These are phyloP conservation scores for Metschnikowia cubensis DNA, from an alignment of 805 yeast genomes.

Conservation along the genomic window DNA sequence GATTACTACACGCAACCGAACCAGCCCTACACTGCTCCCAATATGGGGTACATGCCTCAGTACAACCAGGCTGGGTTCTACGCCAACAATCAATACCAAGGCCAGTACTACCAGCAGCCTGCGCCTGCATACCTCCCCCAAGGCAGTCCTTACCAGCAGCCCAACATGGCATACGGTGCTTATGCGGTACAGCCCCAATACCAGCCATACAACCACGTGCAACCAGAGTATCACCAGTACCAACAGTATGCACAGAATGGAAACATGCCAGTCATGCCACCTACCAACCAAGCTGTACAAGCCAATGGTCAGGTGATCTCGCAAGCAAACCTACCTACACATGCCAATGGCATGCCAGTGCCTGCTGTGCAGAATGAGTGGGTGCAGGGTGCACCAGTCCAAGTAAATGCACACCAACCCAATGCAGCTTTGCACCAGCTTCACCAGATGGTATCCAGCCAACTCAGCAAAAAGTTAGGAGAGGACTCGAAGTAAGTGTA, in stretches of 20 bases:
- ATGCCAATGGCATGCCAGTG: background rate
- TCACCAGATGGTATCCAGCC: constrained; percentile 17
- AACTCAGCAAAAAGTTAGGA: constrained; percentile 6
- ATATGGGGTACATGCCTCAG: background rate
- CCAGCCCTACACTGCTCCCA: background rate
- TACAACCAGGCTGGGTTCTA: background rate
- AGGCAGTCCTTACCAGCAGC: constrained; percentile 10
- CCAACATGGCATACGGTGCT: constrained; percentile 1
- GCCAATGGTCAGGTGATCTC: too few species aligned
- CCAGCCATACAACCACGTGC: constrained; percentile 11
- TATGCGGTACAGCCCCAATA: constrained; percentile 5
- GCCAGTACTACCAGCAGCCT: constrained; percentile 5
- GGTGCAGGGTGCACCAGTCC: background rate
- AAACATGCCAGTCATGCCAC: background rate
- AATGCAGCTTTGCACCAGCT: constrained; percentile 16
- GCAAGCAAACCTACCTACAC: background rate
- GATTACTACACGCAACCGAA: background rate
- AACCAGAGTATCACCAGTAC: background rate
- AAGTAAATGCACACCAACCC: background rate
- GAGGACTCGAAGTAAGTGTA: background rate
- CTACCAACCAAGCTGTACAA: too few species aligned
- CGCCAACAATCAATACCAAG: constrained; percentile 1
- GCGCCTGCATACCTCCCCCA: constrained; percentile 7
- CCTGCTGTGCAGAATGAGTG: background rate
- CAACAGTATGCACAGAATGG: background rate